phyloP scores from a whole-genome alignment of 495 filamentous ascomycete species.

The Talaromyces borbonicus region DNA sequence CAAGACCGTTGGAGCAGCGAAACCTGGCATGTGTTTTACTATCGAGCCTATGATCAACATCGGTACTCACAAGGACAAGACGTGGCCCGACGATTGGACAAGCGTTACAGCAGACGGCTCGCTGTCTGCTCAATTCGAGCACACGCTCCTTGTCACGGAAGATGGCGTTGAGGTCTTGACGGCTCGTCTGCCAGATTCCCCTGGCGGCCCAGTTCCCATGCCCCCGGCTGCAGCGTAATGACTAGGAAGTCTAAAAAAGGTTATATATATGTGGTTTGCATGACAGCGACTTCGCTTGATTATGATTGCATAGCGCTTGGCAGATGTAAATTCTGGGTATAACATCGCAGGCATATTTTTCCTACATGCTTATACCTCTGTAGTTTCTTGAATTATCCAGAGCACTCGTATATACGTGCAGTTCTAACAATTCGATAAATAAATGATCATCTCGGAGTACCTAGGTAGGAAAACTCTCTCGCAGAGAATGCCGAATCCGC shows the following conservation, averaged over 20 bases:
- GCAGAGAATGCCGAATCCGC: not conserved
- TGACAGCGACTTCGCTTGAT: not conserved
- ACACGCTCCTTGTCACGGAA: slow-evolving; percentile 89
- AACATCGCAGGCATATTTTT: too few relatives aligned
- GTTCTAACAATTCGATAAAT: too few relatives aligned
- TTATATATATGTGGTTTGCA: not conserved
- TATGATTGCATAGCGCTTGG: slow-evolving; percentile 4
- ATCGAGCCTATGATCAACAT: slow-evolving; percentile 89
- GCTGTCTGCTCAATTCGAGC: slow-evolving; percentile 83
- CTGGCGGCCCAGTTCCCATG: slow-evolving; percentile 73
- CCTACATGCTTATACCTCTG: too few relatives aligned
- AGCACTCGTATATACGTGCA: too few relatives aligned
- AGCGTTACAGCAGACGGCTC: slow-evolving; percentile 74
- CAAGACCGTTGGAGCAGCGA: slow-evolving; percentile 79
- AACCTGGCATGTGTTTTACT: slow-evolving; percentile 86
- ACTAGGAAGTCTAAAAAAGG: not conserved
- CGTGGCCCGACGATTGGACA: slow-evolving; percentile 90
- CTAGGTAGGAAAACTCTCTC: not conserved
- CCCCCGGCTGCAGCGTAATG: slow-evolving; percentile 21
- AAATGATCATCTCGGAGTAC: too few relatives aligned
- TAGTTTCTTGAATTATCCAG: too few relatives aligned
- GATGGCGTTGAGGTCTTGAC: slow-evolving; percentile 90
- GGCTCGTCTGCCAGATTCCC: slow-evolving; percentile 68
- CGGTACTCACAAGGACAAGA: slow-evolving; percentile 69
- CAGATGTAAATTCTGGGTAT: not conserved